Percentiles rank a stretch among this genome's conserved stretches.
Evolutionary conservation across 345 rosid genomes (phyloP).

Genomic region (Eucalyptus marginata): DNA sequence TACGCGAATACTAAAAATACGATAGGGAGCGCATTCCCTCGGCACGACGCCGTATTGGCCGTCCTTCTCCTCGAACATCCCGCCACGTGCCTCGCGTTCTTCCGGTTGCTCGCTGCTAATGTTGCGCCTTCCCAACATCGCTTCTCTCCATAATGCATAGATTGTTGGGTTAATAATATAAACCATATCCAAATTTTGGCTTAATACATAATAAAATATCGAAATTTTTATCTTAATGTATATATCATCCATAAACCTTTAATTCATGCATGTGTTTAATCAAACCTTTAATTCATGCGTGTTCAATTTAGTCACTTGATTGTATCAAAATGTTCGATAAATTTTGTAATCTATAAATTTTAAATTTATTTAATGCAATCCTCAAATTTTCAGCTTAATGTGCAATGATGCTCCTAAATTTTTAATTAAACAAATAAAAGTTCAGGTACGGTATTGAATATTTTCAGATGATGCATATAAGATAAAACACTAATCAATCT

Average conservation of each 20-base stretch:
- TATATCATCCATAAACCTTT: too few relatives aligned
- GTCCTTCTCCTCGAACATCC: neutral
- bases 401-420: fast-evolving
- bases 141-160: neutral
- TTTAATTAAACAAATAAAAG: neutral
- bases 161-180: neutral
- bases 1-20: neutral
- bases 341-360: neutral
- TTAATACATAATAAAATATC: neutral
- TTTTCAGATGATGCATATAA: fast-evolving
- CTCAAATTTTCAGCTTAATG: fast-evolving
- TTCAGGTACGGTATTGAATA: fast-evolving
- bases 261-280: fast-evolving
- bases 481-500: neutral
- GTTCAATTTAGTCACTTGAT: too few relatives aligned
- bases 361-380: fast-evolving
- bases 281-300: fast-evolving
- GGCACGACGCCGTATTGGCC: neutral
- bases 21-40: neutral
- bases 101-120: neutral
- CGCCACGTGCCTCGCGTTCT: neutral
- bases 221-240: fast-evolving
- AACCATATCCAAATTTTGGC: too few relatives aligned
- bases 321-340: too few relatives aligned
- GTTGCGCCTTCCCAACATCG: neutral